Conservation (phyloP, 306 rosid genomes). For the Begonia loranthoides region DNA sequence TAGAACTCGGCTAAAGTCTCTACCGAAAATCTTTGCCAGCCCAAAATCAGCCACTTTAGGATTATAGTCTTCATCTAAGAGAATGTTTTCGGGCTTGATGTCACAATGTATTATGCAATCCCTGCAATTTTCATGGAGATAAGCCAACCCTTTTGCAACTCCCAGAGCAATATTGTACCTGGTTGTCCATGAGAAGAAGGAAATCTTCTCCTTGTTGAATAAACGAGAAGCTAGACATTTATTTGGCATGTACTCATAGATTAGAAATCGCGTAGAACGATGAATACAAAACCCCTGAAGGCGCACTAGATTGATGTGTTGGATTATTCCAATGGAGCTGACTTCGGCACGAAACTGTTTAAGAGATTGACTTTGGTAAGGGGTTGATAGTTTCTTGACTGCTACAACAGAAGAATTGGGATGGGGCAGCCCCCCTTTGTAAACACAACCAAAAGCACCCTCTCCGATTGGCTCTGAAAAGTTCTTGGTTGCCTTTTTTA, state of each 20-base stretch:
- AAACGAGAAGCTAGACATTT: constrained; percentile 29
- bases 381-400: constrained; percentile 23
- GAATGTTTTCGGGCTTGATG: constrained; percentile 38
- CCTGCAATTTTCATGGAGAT: constrained; percentile 29
- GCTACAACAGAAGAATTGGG: constrained; percentile 18
- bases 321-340: constrained; percentile 25
- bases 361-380: constrained; percentile 13
- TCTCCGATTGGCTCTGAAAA: constrained; percentile 23
- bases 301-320: constrained; percentile 29
- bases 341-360: constrained; percentile 30
- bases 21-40: constrained; percentile 23
- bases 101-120: constrained; percentile 36
- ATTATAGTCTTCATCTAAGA: constrained; percentile 19
- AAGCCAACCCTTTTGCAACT: constrained; percentile 27
- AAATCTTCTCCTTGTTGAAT: neutral
- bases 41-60: constrained; percentile 38
- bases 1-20: constrained; percentile 30
- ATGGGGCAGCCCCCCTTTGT: constrained; percentile 18
- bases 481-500: constrained; percentile 26
- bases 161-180: constrained; percentile 28
- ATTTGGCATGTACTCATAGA: constrained; percentile 30
- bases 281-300: constrained; percentile 24
- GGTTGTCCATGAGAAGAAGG: constrained; percentile 17
- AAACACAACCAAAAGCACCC: constrained; percentile 38
- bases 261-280: constrained; percentile 17